Conservation (phyloP, 768 basidiomycete species). For the Daedaleopsis sinensis region DNA sequence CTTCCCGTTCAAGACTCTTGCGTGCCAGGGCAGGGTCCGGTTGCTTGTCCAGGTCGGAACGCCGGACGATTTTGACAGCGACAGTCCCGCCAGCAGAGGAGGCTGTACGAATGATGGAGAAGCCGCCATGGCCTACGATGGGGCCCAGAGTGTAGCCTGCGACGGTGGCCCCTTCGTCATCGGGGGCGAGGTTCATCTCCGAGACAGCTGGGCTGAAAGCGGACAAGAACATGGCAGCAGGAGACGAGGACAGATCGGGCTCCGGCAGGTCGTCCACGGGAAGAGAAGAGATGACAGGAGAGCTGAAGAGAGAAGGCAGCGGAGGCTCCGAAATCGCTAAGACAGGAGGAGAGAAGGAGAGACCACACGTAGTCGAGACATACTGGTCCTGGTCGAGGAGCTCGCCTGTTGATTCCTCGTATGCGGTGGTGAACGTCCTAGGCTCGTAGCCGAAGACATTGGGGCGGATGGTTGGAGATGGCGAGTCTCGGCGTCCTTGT, state of each 20-base stretch:
- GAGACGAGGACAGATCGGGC: slow-evolving; percentile 45
- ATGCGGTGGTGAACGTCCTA: not conserved
- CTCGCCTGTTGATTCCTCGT: not conserved
- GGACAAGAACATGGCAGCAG: slow-evolving; percentile 76
- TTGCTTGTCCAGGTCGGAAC: slow-evolving; percentile 56
- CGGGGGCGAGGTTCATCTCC: slow-evolving; percentile 38
- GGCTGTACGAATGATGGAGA: slow-evolving; percentile 78
- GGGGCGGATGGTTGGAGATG: slow-evolving; percentile 6
- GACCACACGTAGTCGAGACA: slow-evolving; percentile 16
- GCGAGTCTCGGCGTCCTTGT: not conserved
- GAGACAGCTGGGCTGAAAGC: slow-evolving; percentile 51
- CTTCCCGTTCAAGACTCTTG: slow-evolving; percentile 70
- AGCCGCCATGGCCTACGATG: slow-evolving; percentile 78
- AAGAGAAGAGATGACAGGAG: slow-evolving; percentile 11
- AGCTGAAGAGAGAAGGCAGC: not conserved
- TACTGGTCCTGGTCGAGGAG: slow-evolving; percentile 19
- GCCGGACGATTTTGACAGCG: slow-evolving; percentile 84
- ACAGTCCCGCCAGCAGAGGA: slow-evolving; percentile 63
- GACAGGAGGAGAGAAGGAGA: slow-evolving; percentile 7
- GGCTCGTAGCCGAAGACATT: slow-evolving; percentile 1
- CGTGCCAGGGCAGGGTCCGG: slow-evolving; percentile 48
- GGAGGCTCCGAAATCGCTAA: slow-evolving; percentile 15
- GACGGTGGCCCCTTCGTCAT: slow-evolving; percentile 69
- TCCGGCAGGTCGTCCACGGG: slow-evolving; percentile 8
- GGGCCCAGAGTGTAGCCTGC: slow-evolving; percentile 76